Percentiles rank a stretch among this genome's conserved stretches.
These are phyloP conservation scores for Fusarium brevicatenulatum DNA, from an alignment of 2,329 filamentous ascomycete species.

Conservation along the genomic window DNA sequence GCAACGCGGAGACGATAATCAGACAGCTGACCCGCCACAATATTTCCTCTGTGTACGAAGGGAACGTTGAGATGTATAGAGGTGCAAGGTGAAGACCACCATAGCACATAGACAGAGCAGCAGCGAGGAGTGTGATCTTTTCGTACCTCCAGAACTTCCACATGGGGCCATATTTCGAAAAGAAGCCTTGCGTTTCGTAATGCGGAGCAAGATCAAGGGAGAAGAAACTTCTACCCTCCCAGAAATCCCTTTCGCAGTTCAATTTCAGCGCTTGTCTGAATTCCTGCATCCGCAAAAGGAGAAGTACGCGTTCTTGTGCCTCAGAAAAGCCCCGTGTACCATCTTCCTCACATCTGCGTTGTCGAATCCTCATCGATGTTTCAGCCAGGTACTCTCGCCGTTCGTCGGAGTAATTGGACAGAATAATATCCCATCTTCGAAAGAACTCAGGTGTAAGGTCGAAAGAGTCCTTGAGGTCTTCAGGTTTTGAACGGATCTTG, in stretches of 20 bases:
- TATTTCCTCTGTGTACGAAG: background rate
- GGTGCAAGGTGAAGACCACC: background rate
- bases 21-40: background rate
- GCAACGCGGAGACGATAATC: background rate
- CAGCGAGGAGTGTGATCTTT: accelerated
- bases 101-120: accelerated
- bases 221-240: background rate
- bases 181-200: background rate
- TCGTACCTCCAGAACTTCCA: background rate
- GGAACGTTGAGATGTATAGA: background rate
- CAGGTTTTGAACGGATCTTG: background rate
- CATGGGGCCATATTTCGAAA: accelerated
- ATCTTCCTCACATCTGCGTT: background rate
- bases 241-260: background rate
- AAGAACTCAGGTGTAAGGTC: background rate
- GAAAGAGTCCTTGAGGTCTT: background rate
- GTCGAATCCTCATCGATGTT: background rate
- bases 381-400: accelerated
- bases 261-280: background rate
- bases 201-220: background rate
- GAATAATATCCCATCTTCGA: background rate
- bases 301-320: background rate
- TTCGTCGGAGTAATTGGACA: background rate
- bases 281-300: background rate
- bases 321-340: background rate